A percentile compares a stretch with the other conserved stretches of the same genome.
Conservation (phyloP, 305 asterid genomes). For the Fraxinus velutina region DNA sequence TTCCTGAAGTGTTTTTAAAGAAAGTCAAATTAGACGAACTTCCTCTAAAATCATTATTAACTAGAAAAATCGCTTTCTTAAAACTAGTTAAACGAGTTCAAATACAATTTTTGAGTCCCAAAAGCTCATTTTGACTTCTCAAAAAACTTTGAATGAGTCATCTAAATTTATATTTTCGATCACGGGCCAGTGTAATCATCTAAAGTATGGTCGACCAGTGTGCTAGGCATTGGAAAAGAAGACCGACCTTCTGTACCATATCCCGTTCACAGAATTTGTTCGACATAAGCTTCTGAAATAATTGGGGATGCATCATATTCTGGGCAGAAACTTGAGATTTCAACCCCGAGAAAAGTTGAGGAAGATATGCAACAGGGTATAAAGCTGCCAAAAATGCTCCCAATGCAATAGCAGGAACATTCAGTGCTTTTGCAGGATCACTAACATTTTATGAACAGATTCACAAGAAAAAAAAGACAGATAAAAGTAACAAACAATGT, state of each 20-base stretch:
- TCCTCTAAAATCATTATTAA: no score
- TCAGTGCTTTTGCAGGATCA: conserved; percentile 83
- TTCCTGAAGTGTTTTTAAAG: no score
- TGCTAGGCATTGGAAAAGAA: not conserved
- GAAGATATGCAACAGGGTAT: conserved; percentile 79
- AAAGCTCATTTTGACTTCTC: not conserved
- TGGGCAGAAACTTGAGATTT: conserved; percentile 75
- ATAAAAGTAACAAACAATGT: not conserved
- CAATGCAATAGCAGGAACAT: conserved; percentile 79
- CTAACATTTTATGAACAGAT: not conserved
- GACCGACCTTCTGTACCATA: not conserved
- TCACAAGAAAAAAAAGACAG: not conserved
- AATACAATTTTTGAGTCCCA: not conserved
- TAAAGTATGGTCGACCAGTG: not conserved
- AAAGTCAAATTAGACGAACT: not conserved
- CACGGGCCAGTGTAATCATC: not conserved
- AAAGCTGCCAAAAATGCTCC: conserved; percentile 82
- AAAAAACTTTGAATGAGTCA: conserved; percentile 18
- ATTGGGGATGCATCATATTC: conserved; percentile 90
- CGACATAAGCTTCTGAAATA: conserved; percentile 70
- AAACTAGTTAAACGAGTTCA: not conserved
- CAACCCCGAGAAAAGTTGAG: conserved; percentile 74
- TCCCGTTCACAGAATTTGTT: conserved; percentile 66
- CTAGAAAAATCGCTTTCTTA: no score
- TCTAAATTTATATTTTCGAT: conserved; percentile 12